Base-by-base conservation (phyloP, 495 filamentous ascomycete genomes). In the Penicillium goetzii region DNA sequence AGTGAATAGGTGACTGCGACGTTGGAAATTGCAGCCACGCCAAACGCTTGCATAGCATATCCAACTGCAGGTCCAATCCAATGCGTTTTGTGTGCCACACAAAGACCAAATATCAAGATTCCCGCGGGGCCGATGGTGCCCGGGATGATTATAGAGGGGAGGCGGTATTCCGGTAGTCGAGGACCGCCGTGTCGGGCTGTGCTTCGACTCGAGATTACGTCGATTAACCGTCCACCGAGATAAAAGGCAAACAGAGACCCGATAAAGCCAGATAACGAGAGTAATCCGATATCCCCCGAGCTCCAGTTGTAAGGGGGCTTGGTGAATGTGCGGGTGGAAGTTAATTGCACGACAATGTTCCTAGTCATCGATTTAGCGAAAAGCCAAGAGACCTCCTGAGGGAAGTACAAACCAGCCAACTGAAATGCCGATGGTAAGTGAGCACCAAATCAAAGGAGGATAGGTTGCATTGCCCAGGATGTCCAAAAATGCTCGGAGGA, bases 311-410 rank as follows among this genome's bases (percentile, higher is more conserved):
- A 76, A 15, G 72, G 74, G 0, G 74, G 59, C 28, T 67, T 63
- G n/a, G 65, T 69, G 56, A 76, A 75, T 5, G 70, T 75, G 14
- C 65, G 63, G 9, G 70, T 67, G 8, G 70, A 69, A 3, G 71
- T 75, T 1, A 76, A 45, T 54, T 74, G 74, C 15, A 76, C 70
- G 19, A 75, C 74, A 34, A 73, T 76, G 56, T 76, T 74, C 71
- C 74, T 76, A 45, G 14, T 40, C 15, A 41, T 21, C 12, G 6
- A 3, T 11, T 40, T 14, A 30, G 50, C 65, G 25, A 49, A 47
- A 62, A 3, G 12, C 25, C n/a, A 1, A 3, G 25, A 36, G 6
- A 1, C 14, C 4, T 6, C 11, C 11, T 17, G 14, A 40, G 36
- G 2, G 36, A 40, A 40, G 25, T 8, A 67, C 68, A 32, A 30